Evolutionary conservation across 768 basidiomycete genomes (phyloP).

Genomic region (Coprinellus aureogranulatus): DNA sequence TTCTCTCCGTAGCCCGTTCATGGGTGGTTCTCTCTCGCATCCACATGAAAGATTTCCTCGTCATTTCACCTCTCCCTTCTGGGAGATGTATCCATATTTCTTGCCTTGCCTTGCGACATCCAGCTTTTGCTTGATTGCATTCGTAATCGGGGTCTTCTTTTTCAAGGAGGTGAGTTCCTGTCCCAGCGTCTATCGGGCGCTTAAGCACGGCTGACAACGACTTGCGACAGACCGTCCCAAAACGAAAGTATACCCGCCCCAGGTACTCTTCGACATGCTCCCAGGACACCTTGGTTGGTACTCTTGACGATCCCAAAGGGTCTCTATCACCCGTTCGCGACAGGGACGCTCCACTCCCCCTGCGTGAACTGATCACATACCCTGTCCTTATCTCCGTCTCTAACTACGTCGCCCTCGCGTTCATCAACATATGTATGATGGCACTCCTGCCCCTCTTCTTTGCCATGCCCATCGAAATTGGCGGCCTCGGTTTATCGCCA

Average conservation of each 20-base stretch:
- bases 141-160: constrained; percentile 31
- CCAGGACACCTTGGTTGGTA: constrained; percentile 15
- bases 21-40: constrained; percentile 65
- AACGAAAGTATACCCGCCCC: constrained; percentile 11
- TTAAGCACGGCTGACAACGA: background rate
- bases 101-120: constrained; percentile 55
- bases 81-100: constrained; percentile 72
- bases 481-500: constrained; percentile 64
- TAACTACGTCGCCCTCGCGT: constrained; percentile 66
- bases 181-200: background rate
- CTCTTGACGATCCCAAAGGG: constrained; percentile 2
- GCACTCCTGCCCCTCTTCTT: constrained; percentile 68
- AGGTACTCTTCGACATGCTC: constrained; percentile 10
- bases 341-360: constrained; percentile 33
- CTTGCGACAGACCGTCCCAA: constrained; percentile 27
- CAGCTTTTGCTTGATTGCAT: constrained; percentile 31
- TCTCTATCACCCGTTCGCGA: constrained; percentile 1
- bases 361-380: constrained; percentile 44
- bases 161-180: constrained; percentile 42
- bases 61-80: constrained; percentile 53
- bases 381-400: constrained; percentile 64
- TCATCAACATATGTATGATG: constrained; percentile 53
- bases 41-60: constrained; percentile 67
- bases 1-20: constrained; percentile 45
- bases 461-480: constrained; percentile 62